phyloP scores from a whole-genome alignment of 345 rosid species.

The Aurinia saxatilis region DNA sequence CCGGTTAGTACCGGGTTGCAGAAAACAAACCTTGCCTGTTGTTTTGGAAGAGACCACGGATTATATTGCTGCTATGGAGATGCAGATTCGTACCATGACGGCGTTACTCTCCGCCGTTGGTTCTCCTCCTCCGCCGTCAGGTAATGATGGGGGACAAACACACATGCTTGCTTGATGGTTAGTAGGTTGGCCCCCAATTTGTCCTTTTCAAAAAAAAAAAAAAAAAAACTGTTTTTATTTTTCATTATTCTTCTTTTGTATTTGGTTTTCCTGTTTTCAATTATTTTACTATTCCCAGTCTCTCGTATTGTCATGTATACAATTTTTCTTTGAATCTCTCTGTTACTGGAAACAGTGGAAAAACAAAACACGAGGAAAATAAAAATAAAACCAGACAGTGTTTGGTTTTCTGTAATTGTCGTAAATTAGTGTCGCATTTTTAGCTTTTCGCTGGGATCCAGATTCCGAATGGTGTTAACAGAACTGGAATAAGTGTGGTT shows the following conservation, averaged over 20 bases:
- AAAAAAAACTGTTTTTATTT: neutral
- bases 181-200: slow-evolving; percentile 28
- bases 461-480: too few relatives aligned
- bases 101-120: slow-evolving; percentile 49
- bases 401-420: slow-evolving; percentile 19
- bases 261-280: slow-evolving; percentile 24
- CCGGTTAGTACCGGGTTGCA: slow-evolving; percentile 95
- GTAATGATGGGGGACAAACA: slow-evolving; percentile 24
- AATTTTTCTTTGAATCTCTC: slow-evolving; percentile 6
- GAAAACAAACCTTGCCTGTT: slow-evolving; percentile 78
- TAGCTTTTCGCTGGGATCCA: neutral
- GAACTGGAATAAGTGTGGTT: too few relatives aligned
- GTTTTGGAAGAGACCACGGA: slow-evolving; percentile 90
- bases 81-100: slow-evolving; percentile 94
- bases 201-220: neutral
- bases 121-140: slow-evolving; percentile 24
- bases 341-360: neutral
- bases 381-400: slow-evolving; percentile 6
- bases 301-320: slow-evolving; percentile 13
- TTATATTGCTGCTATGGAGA: slow-evolving; percentile 94
- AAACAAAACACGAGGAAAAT: neutral
- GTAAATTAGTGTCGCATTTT: slow-evolving; percentile 22
- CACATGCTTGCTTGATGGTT: slow-evolving; percentile 30
- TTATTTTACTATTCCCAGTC: slow-evolving; percentile 3
- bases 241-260: slow-evolving; percentile 14